Evolutionary conservation across 2,329 filamentous ascomycete species (phyloP), one percentile per base, ranked within the genome.

Genomic region (Didymosphaeria variabile): DNA sequence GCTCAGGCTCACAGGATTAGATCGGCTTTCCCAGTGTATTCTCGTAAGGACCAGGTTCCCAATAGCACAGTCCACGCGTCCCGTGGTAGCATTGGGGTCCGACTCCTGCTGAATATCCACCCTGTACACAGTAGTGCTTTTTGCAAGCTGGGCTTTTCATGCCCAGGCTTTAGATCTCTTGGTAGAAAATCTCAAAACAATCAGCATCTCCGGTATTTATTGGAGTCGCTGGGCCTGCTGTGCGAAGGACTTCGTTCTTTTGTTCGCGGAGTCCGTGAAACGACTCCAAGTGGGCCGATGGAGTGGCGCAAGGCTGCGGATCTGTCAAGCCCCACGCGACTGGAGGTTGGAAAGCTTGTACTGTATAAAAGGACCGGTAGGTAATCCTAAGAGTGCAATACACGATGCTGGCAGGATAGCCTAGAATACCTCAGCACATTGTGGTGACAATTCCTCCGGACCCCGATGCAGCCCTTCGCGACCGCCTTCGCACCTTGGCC

Each of bases 231-330:
- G 21, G 29, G 31, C n/a, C 17, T 38, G 31, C n/a, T 5, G 10
- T 52, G 9, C 36, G 32, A 38, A 38, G 23, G 45, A 31, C 36
- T 42, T 55, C 29, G 26, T 44, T 55, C 26, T 21, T n/a, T 29
- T 9, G 4, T 40, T 32, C 29, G 52, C 52, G 52, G 52, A 55
- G 52, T 55, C 52, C 52, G 52, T 45, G 52, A 55, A 55, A 55
- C 52, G 17, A 55, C 40, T 34, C n/a, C 13, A 21, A n/a, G 52
- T 26, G 52, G 38, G 38, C 21, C 21, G 21, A 10, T 36, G 31
- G 19, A 51, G 46, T 10, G 21, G 51, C 19, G 49, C 51, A 53
- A 53, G 32, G 23, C 38, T 45, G 23, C 23, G 17, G 26, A 55
- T 45, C 5, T 55, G 26, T 23, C 38, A 55, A 23, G 38, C 38